Evolutionary conservation across 257 asterid genomes (phyloP).

Genomic region (Jacaranda copaia): DNA sequence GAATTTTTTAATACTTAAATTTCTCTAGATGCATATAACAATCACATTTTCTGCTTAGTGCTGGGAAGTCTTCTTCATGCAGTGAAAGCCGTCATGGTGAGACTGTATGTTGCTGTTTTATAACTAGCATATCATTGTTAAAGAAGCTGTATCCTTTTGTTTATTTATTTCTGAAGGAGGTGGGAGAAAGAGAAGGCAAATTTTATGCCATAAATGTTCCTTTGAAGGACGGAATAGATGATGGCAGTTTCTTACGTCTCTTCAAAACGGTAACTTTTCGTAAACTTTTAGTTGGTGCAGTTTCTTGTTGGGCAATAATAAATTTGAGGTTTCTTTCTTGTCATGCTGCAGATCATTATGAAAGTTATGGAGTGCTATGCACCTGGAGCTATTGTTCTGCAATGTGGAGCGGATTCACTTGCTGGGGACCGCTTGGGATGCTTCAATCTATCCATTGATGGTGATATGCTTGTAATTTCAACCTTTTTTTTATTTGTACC

Average conservation of each 20-base stretch:
- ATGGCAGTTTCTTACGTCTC: slow-evolving; percentile 83
- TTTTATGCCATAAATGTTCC: slow-evolving; percentile 96
- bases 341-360: slow-evolving; percentile 69
- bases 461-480: slow-evolving; percentile 65
- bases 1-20: background rate
- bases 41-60: slow-evolving; percentile 11
- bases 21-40: slow-evolving; percentile 2
- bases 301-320: slow-evolving; percentile 20
- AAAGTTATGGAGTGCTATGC: slow-evolving; percentile 90
- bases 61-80: background rate
- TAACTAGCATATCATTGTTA: slow-evolving; percentile 29
- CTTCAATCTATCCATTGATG: slow-evolving; percentile 99
- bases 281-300: slow-evolving; percentile 11
- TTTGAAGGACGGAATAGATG: slow-evolving; percentile 96
- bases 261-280: slow-evolving; percentile 72
- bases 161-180: slow-evolving; percentile 72
- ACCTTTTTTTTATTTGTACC: slow-evolving; percentile 31
- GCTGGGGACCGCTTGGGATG: slow-evolving; percentile 99
- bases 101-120: slow-evolving; percentile 25
- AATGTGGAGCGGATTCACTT: slow-evolving; percentile 99
- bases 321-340: slow-evolving; percentile 33
- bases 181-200: slow-evolving; percentile 97
- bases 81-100: slow-evolving; percentile 8
- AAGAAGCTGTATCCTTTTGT: slow-evolving; percentile 35
- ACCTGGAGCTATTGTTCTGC: slow-evolving; percentile 99